Evolutionary conservation across 331 rosid species (phyloP).

Genomic region (Telfairia occidentalis): DNA sequence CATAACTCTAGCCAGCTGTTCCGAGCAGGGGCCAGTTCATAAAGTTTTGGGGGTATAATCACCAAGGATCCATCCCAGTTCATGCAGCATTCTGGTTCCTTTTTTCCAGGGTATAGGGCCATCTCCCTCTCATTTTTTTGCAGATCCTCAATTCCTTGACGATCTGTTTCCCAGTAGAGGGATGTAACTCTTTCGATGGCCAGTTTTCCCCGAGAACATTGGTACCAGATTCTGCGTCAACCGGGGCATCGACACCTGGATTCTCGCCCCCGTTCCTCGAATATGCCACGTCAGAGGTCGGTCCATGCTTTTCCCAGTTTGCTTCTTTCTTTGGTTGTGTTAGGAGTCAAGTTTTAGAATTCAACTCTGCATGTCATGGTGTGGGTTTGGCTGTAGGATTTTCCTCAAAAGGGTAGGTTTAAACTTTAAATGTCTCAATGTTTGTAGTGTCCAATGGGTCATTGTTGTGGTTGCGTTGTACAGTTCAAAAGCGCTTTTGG

Average conservation of each 20-base stretch:
- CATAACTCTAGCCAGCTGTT: slow-evolving; percentile 31
- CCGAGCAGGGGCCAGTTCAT: slow-evolving; percentile 24
- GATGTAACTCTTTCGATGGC: slow-evolving; percentile 31
- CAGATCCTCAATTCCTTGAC: slow-evolving; percentile 47
- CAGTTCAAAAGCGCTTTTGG: slow-evolving; percentile 36
- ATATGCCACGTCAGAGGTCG: neutral
- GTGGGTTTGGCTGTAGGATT: slow-evolving; percentile 15
- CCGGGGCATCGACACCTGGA: neutral
- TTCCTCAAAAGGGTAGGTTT: slow-evolving; percentile 37
- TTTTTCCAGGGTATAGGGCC: slow-evolving; percentile 56
- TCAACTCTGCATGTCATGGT: neutral
- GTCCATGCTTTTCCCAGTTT: slow-evolving; percentile 5
- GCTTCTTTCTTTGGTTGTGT: neutral
- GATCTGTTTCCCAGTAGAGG: slow-evolving; percentile 35
- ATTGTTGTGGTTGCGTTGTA: slow-evolving; percentile 26
- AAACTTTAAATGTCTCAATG: neutral
- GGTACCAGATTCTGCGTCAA: slow-evolving; percentile 34
- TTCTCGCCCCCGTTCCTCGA: neutral
- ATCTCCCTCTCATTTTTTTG: slow-evolving; percentile 30
- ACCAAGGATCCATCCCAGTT: slow-evolving; percentile 46
- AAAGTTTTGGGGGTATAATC: slow-evolving; percentile 57
- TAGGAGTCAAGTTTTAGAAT: neutral
- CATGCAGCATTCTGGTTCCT: slow-evolving; percentile 33
- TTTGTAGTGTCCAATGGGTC: slow-evolving; percentile 3
- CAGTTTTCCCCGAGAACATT: slow-evolving; percentile 46